These are phyloP conservation scores for Calonectria hongkongensis DNA, from an alignment of 2,329 filamentous ascomycete genomes.

Conservation along the genomic window DNA sequence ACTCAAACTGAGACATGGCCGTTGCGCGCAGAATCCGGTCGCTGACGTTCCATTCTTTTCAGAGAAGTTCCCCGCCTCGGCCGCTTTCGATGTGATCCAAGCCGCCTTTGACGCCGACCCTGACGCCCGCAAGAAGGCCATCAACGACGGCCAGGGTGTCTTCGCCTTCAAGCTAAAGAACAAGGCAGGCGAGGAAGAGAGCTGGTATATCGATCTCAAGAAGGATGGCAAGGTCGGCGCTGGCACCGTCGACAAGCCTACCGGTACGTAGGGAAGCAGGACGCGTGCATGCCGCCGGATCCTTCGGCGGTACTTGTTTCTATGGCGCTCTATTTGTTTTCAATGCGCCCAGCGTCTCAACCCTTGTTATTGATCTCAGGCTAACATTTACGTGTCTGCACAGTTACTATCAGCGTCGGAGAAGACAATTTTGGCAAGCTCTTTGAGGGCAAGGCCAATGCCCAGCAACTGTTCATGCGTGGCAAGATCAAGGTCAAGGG, in stretches of 20 bases:
- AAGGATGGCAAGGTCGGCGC: conserved; percentile 88
- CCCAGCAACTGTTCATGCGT: conserved; percentile 97
- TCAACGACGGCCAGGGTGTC: conserved; percentile 90
- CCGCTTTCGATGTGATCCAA: conserved; percentile 92
- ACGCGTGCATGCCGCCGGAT: neutral
- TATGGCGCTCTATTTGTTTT: neutral
- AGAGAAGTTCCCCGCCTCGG: conserved; percentile 93
- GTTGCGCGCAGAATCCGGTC: conserved; percentile 21
- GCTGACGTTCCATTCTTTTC: conserved; percentile 22
- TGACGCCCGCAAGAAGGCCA: conserved; percentile 87
- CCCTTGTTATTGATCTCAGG: neutral
- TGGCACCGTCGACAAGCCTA: conserved; percentile 85
- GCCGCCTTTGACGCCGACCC: conserved; percentile 80
- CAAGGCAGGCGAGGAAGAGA: conserved; percentile 83
- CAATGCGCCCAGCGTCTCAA: neutral
- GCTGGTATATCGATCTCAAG: conserved; percentile 98
- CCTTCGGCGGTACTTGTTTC: neutral
- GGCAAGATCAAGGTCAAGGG: conserved; percentile 99
- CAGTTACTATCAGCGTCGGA: conserved; percentile 87
- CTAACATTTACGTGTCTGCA: conserved; percentile 36
- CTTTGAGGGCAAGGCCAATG: conserved; percentile 90
- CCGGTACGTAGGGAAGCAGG: conserved; percentile 73
- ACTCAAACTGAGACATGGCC: neutral
- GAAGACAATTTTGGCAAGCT: conserved; percentile 92
- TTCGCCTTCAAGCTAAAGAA: conserved; percentile 97